Percentiles rank a stretch among this genome's conserved stretches.
phyloP scores from a whole-genome alignment of 805 yeast genomes.

The Saccharomyces jurei region DNA sequence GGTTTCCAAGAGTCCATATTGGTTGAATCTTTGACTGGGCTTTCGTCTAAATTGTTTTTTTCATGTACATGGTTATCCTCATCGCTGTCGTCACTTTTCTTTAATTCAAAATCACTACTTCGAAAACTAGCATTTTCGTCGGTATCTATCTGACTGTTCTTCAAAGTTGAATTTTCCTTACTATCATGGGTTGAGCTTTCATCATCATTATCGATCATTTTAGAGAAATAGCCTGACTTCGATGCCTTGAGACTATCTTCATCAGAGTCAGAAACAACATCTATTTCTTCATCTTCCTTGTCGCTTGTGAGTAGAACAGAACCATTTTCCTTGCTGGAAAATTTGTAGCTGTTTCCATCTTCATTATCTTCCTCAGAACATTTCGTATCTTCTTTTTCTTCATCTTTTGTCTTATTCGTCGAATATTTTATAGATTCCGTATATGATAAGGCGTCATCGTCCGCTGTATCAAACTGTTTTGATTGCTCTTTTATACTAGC shows the following conservation, averaged over 20 bases:
- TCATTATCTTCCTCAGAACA: background rate
- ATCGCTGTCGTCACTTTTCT: background rate
- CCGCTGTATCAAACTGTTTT: background rate
- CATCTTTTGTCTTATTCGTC: background rate
- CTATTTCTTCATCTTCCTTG: conserved; percentile 6
- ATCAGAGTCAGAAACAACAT: conserved; percentile 7
- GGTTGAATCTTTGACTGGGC: conserved; percentile 20
- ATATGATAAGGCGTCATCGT: conserved; percentile 17
- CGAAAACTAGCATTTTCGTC: conserved; percentile 8
- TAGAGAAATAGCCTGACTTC: conserved; percentile 22
- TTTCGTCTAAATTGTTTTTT: conserved; percentile 1
- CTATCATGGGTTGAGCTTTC: conserved; percentile 1
- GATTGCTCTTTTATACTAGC: background rate
- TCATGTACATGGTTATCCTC: background rate
- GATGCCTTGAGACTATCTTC: conserved; percentile 14
- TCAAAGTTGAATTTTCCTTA: background rate
- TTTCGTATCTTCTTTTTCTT: conserved; percentile 8
- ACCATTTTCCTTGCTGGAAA: conserved; percentile 8
- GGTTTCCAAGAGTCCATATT: conserved; percentile 43
- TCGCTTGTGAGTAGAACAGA: conserved; percentile 13
- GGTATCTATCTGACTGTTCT: background rate
- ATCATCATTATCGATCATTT: conserved; percentile 13
- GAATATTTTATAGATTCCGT: conserved; percentile 16
- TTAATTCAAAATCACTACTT: conserved; percentile 1
- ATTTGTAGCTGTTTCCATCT: conserved; percentile 8